These are phyloP conservation scores for Diutina mesorugosa DNA, from an alignment of 1,139 yeast genomes.

Conservation along the genomic window DNA sequence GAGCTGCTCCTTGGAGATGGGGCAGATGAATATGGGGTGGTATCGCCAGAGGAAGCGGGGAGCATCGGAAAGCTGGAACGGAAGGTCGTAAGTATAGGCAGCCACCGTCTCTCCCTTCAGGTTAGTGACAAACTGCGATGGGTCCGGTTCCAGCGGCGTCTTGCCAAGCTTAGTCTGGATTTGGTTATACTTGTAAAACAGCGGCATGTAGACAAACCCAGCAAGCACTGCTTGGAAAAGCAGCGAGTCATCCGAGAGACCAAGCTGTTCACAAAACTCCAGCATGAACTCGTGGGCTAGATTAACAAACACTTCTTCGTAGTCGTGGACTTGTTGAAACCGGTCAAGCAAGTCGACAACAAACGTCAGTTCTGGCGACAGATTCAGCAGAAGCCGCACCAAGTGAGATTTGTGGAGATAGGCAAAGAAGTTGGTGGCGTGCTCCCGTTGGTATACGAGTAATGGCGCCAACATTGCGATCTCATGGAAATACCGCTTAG, in stretches of 20 bases:
- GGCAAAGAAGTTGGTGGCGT: constrained; percentile 8
- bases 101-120: not conserved
- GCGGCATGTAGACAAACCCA: constrained; percentile 63
- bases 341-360: constrained; percentile 26
- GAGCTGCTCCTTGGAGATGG: constrained; percentile 74
- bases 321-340: constrained; percentile 26
- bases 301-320: constrained; percentile 19
- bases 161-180: constrained; percentile 24
- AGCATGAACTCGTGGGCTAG: constrained; percentile 43
- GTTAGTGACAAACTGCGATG: not conserved
- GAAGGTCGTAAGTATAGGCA: constrained; percentile 17
- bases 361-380: constrained; percentile 15
- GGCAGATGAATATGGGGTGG: constrained; percentile 86
- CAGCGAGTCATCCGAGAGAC: constrained; percentile 61
- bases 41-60: constrained; percentile 34
- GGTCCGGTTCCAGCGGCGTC: not conserved
- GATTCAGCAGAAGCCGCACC: constrained; percentile 8
- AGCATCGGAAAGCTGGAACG: constrained; percentile 31
- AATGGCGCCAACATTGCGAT: constrained; percentile 44
- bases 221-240: constrained; percentile 54
- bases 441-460: constrained; percentile 18
- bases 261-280: constrained; percentile 53
- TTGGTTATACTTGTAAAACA: constrained; percentile 51
- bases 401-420: constrained; percentile 9
- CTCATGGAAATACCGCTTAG: constrained; percentile 22